Evolutionary conservation across 2,329 filamentous ascomycete genomes (phyloP).

Genomic region (Parafenestella ontariensis): DNA sequence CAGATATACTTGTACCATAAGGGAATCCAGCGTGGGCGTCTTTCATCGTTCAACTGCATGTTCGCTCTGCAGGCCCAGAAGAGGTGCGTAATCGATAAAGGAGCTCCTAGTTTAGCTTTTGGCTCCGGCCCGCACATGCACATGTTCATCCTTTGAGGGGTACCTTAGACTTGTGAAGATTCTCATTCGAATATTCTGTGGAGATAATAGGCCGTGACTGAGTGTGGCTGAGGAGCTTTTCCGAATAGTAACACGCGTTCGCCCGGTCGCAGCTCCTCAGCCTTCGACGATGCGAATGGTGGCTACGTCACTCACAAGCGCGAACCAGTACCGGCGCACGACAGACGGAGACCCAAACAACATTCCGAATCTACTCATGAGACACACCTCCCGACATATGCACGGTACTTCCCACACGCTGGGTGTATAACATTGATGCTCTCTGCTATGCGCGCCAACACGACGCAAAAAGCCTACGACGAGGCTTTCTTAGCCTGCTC

Average conservation of each 20-base stretch:
- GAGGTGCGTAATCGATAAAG: conserved; percentile 46
- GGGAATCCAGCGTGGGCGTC: conserved; percentile 28
- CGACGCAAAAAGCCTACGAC: conserved; percentile 96
- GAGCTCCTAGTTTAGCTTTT: conserved; percentile 23
- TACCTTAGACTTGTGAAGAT: conserved; percentile 3
- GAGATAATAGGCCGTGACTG: not conserved
- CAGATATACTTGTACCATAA: conserved; percentile 41
- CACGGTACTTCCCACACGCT: conserved; percentile 44
- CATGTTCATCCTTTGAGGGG: conserved; percentile 14
- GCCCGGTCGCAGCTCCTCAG: conserved; percentile 21
- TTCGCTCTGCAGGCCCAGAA: not conserved
- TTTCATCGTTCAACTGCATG: conserved; percentile 1
- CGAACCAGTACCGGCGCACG: conserved; percentile 29
- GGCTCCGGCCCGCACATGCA: conserved; percentile 28
- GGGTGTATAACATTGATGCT: conserved; percentile 10
- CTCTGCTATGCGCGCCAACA: conserved; percentile 62
- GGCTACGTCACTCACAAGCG: conserved; percentile 43
- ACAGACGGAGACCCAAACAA: conserved; percentile 29
- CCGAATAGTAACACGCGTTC: conserved; percentile 18
- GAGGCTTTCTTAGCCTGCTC: conserved; percentile 95
- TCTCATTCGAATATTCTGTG: not conserved
- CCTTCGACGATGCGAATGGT: conserved; percentile 19
- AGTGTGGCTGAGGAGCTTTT: conserved; percentile 10
- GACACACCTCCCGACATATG: conserved; percentile 45
- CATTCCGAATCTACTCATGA: conserved; percentile 14